Percentiles rank a stretch among this genome's conserved stretches.
These are phyloP conservation scores for Talaromyces wortmannii DNA, from an alignment of 495 filamentous ascomycete genomes.

Conservation along the genomic window DNA sequence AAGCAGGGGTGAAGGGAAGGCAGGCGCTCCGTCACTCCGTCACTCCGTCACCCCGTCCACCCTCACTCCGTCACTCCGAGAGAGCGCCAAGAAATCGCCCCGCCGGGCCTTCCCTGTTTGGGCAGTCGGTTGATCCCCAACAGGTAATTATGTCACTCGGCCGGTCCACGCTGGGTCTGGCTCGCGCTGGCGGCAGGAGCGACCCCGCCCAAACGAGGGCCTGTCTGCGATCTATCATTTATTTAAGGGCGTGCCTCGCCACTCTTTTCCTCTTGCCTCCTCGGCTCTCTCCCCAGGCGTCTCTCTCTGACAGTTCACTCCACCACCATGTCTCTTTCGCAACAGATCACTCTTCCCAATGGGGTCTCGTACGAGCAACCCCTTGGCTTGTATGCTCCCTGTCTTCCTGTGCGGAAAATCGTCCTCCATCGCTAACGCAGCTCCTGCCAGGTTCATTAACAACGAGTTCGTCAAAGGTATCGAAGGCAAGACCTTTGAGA, in stretches of 20 bases:
- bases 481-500: constrained; percentile 77
- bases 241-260: neutral
- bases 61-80: too few species aligned
- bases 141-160: too few species aligned
- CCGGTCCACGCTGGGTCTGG: too few species aligned
- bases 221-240: too few species aligned
- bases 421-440: neutral
- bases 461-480: constrained; percentile 86
- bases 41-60: too few species aligned
- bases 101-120: too few species aligned
- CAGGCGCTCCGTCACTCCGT: too few species aligned
- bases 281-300: neutral
- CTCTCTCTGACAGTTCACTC: neutral
- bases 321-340: constrained; percentile 41
- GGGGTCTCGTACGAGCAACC: constrained; percentile 71
- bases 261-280: neutral
- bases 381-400: constrained; percentile 70
- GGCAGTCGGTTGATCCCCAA: too few species aligned
- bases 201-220: too few species aligned
- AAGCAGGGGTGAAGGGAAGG: too few species aligned
- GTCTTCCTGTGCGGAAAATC: neutral
- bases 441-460: constrained; percentile 81
- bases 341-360: constrained; percentile 58
- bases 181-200: too few species aligned
- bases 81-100: too few species aligned